phyloP scores from a whole-genome alignment of 352 stramenopile species.

The Globisporangium alternatum region DNA sequence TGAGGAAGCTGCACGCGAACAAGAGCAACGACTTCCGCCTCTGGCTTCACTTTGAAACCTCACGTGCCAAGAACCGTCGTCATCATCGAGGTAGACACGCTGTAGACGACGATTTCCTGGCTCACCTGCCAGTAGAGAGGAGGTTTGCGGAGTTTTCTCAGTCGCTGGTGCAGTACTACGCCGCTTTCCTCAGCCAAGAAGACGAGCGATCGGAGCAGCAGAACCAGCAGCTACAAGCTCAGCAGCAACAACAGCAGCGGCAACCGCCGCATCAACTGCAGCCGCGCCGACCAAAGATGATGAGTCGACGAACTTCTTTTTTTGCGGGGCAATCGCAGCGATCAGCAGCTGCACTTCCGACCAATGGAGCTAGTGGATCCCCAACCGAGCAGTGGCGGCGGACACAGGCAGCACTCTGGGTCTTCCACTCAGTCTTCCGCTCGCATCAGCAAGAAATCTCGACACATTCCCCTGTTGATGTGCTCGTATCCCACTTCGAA shows the following conservation, averaged over 20 bases:
- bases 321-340: constrained; percentile 12
- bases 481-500: constrained; percentile 46
- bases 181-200: constrained; percentile 18
- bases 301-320: constrained; percentile 22
- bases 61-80: not conserved
- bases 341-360: constrained; percentile 12
- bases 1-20: constrained; percentile 25
- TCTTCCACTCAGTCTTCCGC: constrained; percentile 51
- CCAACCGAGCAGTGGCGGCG: constrained; percentile 20
- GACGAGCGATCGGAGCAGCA: constrained; percentile 16
- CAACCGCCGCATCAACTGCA: constrained; percentile 14
- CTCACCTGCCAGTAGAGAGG: constrained; percentile 19
- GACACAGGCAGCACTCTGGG: constrained; percentile 33
- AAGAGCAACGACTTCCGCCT: constrained; percentile 31
- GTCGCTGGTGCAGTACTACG: constrained; percentile 27
- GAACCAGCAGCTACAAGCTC: constrained; percentile 7
- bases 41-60: constrained; percentile 28
- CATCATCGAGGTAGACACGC: not conserved
- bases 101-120: constrained; percentile 8
- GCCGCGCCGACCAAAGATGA: constrained; percentile 18
- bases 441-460: constrained; percentile 16
- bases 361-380: not conserved
- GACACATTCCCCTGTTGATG: constrained; percentile 22
- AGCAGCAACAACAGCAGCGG: constrained; percentile 12
- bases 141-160: constrained; percentile 32